Conservation (phyloP, 2,329 filamentous ascomycete species). For the Aspergillus sp. region DNA sequence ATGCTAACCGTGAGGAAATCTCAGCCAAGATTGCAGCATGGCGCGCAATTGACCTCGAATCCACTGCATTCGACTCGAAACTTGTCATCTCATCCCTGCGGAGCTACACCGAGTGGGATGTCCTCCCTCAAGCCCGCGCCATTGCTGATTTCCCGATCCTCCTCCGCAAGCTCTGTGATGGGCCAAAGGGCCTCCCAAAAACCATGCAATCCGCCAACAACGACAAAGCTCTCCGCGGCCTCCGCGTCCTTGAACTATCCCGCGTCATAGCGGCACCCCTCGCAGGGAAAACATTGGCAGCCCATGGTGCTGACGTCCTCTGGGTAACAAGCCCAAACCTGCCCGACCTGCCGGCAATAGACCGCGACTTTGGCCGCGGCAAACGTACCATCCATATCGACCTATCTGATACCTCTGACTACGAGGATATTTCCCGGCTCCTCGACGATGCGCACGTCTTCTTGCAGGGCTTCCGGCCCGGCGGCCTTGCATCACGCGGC, state of each 20-base stretch:
- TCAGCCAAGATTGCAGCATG: background rate
- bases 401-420: conserved; percentile 26
- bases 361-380: conserved; percentile 38
- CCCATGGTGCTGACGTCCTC: conserved; percentile 43
- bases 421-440: conserved; percentile 27
- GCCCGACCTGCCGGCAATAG: conserved; percentile 35
- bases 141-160: conserved; percentile 50
- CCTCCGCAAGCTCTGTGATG: conserved; percentile 36
- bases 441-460: conserved; percentile 43
- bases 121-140: conserved; percentile 46
- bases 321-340: conserved; percentile 40
- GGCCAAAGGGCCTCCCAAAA: background rate
- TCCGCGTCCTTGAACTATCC: conserved; percentile 41
- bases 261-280: conserved; percentile 43
- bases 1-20: conserved; percentile 36
- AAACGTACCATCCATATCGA: conserved; percentile 41
- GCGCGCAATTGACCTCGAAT: conserved; percentile 23
- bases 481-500: conserved; percentile 47
- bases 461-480: conserved; percentile 50
- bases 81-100: conserved; percentile 53
- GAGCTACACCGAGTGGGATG: conserved; percentile 54
- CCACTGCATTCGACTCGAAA: conserved; percentile 12
- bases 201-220: too few relatives aligned
- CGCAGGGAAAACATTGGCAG: conserved; percentile 37
- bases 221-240: conserved; percentile 40